These are phyloP conservation scores for Lepidium campestre DNA, from an alignment of 441 rosid species.

Conservation along the genomic window DNA sequence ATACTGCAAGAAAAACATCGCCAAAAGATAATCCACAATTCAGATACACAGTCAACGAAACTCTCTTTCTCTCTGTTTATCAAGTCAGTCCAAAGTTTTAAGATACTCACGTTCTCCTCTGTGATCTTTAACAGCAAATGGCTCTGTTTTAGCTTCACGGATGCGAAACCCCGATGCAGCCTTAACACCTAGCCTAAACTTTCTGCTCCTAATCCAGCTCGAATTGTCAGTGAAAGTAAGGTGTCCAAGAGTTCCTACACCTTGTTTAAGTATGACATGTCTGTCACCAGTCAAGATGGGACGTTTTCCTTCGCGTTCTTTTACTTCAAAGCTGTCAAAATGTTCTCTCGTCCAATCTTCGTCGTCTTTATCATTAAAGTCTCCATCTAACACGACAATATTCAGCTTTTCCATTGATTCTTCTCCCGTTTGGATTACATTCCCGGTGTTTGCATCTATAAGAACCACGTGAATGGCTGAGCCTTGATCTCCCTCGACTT, in stretches of 20 bases:
- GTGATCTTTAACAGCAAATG: conserved; percentile 95
- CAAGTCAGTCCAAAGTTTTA: background rate
- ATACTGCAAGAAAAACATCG: conserved; percentile 41
- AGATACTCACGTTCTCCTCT: conserved; percentile 85
- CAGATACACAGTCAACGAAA: background rate
- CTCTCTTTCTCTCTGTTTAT: background rate
- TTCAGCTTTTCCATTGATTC: conserved; percentile 68
- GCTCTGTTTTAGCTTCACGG: conserved; percentile 92
- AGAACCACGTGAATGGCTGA: conserved; percentile 78
- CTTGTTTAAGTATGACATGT: conserved; percentile 77
- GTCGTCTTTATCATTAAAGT: conserved; percentile 66
- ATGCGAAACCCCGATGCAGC: conserved; percentile 59
- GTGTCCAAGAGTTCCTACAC: conserved; percentile 93
- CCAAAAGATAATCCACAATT: background rate
- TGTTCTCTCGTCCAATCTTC: conserved; percentile 81
- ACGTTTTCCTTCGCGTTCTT: conserved; percentile 89
- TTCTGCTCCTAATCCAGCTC: conserved; percentile 99
- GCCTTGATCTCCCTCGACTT: conserved; percentile 94
- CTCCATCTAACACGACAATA: conserved; percentile 87
- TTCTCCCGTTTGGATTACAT: conserved; percentile 57
- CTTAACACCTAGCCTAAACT: conserved; percentile 92
- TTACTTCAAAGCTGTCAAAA: conserved; percentile 75
- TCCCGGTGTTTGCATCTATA: conserved; percentile 50
- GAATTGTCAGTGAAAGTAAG: conserved; percentile 94
- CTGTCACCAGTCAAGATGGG: conserved; percentile 85